These are phyloP conservation scores for Ogataea populi-albae DNA, from an alignment of 805 yeast species.

Conservation along the genomic window DNA sequence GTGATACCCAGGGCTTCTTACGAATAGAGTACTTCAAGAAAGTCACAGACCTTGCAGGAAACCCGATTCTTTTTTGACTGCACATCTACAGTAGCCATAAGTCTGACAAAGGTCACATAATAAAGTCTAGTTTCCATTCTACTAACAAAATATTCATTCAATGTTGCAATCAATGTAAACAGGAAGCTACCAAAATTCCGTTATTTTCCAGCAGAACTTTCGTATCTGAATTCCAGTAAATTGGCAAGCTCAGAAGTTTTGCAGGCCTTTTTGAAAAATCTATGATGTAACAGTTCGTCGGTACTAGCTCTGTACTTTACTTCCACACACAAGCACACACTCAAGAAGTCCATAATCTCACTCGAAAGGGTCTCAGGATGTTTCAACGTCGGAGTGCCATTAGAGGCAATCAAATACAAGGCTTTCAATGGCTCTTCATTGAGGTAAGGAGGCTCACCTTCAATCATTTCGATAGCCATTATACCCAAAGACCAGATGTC, in stretches of 20 bases:
- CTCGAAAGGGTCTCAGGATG: constrained; percentile 73
- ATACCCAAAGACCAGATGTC: constrained; percentile 98
- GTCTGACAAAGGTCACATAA: no score
- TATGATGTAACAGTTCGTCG: constrained; percentile 78
- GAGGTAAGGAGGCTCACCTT: constrained; percentile 97
- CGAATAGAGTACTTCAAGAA: constrained; percentile 40
- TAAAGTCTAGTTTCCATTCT: no score
- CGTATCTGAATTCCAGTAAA: constrained; percentile 41
- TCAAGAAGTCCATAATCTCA: constrained; percentile 79
- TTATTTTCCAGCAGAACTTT: constrained; percentile 1
- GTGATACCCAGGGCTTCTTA: constrained; percentile 54
- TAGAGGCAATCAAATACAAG: constrained; percentile 88
- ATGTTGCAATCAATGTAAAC: constrained; percentile 9
- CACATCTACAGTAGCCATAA: no score
- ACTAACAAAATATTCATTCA: constrained; percentile 3
- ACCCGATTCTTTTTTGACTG: constrained; percentile 7
- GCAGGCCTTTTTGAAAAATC: constrained; percentile 65
- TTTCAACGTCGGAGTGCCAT: constrained; percentile 92
- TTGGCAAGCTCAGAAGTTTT: constrained; percentile 55
- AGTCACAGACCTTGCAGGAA: constrained; percentile 24
- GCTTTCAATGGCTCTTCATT: constrained; percentile 96
- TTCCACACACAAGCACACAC: constrained; percentile 92
- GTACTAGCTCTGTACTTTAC: constrained; percentile 89
- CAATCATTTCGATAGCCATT: constrained; percentile 98
- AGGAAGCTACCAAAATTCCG: background rate